These are phyloP conservation scores for Antrodiella citrinella DNA, from an alignment of 768 basidiomycete genomes.

Conservation along the genomic window DNA sequence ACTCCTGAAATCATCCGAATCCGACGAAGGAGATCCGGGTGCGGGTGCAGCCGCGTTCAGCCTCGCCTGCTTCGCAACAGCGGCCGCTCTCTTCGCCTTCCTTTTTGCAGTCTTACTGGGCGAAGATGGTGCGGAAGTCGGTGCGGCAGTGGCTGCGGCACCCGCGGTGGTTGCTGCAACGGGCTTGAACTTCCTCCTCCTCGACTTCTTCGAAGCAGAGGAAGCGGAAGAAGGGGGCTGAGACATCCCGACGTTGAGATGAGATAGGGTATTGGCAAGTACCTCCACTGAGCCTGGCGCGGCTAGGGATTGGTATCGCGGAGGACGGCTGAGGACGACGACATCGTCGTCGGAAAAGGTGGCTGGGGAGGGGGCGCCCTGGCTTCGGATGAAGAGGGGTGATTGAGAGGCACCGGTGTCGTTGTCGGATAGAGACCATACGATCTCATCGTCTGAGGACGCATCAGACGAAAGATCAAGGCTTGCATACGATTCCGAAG, in stretches of 20 bases:
- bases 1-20: not conserved
- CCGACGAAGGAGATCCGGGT: too few species aligned
- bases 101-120: not conserved
- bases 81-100: not conserved
- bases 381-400: conserved; percentile 19
- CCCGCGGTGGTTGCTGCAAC: not conserved
- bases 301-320: conserved; percentile 5
- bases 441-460: conserved; percentile 44
- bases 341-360: conserved; percentile 42
- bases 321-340: conserved; percentile 35
- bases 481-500: conserved; percentile 18
- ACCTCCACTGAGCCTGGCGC: conserved; percentile 1
- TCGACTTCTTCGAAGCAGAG: conserved; percentile 1
- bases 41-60: not conserved
- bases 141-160: conserved; percentile 5
- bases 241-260: conserved; percentile 5
- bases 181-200: not conserved
- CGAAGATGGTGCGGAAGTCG: not conserved
- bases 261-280: conserved; percentile 5
- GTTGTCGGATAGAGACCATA: conserved; percentile 29
- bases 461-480: conserved; percentile 10
- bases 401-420: conserved; percentile 16
- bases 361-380: conserved; percentile 21
- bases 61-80: not conserved
- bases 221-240: conserved; percentile 6